Evolutionary conservation across 1,139 yeast species (phyloP), one percentile per base, ranked within the genome.

Genomic region (Pichia norvegensis): DNA sequence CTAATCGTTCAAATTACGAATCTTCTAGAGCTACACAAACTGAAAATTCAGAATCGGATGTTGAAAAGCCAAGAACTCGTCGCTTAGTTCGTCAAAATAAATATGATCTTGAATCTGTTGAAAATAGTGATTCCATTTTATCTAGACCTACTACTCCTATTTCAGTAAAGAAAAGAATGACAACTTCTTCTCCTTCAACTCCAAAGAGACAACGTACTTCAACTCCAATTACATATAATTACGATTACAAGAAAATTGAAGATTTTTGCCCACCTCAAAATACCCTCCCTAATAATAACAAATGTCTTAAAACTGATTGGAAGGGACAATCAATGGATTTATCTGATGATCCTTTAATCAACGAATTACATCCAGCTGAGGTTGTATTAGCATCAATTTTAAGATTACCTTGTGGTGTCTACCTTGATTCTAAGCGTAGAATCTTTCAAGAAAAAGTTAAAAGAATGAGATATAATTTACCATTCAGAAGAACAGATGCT

Each of bases 291-390:
- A 80, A 79, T 57, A 80, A 80, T 58, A 54, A 67, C 41, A 81
- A 82, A 65, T 78, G 88, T 55, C 72, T 92, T 57, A 83, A 83
- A 60, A 85, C 95, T 41, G 97, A 90, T 62, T 92, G 98, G 98
- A 90, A 90, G 68, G 97, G 97, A 11, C 95, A 88, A 57, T 95
- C 97, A 38, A 87, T 92, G 96, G 95, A 86, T 64, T 73, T 92
- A 50, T 72, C 83, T 14, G 60, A 66, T 36, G 97, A 92, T 65
- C 95, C 95, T 23, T 73, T 85, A 55, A 65, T 74, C 45, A 68
- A 69, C 43, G 74, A 81, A 56, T 71, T 92, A 54, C 97, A 90
- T 63, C 96, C 97, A 0, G 95, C 96, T 2, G 98, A 92, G 66
- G 73, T 83, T n/a, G 72, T 76, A 40, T 71, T 92, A 52, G 97